These are phyloP conservation scores for Trichosporon asahii DNA, from an alignment of 1,284 basidiomycete species.

Conservation along the genomic window DNA sequence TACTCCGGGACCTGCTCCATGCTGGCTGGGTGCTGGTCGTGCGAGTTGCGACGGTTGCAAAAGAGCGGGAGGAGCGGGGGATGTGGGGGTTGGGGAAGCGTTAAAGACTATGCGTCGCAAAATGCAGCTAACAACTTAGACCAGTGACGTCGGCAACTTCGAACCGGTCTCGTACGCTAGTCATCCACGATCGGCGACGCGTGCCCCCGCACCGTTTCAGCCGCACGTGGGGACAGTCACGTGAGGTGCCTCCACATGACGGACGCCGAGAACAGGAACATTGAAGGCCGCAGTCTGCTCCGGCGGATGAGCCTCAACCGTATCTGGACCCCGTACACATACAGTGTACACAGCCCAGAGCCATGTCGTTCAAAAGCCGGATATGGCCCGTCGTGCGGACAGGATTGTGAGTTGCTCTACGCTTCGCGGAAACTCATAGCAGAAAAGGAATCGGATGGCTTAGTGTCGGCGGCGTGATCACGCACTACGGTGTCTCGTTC, in stretches of 20 bases:
- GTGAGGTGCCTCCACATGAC: background rate
- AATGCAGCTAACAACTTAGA: background rate
- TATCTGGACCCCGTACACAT: background rate
- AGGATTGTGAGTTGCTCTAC: background rate
- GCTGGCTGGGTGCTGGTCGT: background rate
- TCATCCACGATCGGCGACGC: conserved; percentile 6
- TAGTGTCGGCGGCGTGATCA: conserved; percentile 55
- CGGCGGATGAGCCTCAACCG: background rate
- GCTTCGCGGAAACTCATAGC: background rate
- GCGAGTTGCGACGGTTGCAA: background rate
- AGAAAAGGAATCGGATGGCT: conserved; percentile 52
- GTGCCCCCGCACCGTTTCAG: conserved; percentile 1
- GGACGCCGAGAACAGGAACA: background rate
- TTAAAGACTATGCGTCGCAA: background rate
- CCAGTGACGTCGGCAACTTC: conserved; percentile 5
- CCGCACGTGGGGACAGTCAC: background rate
- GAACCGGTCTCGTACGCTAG: background rate
- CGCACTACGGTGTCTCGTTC: conserved; percentile 53
- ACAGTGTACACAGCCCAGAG: background rate
- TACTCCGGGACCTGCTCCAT: conserved; percentile 9
- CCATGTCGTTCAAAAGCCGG: background rate
- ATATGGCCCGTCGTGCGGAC: background rate
- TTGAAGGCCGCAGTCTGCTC: background rate
- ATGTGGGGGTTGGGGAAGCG: background rate
- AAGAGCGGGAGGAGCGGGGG: background rate